A percentile compares a stretch with the other conserved stretches of the same genome.
Conservation (phyloP, 768 basidiomycete species). For the Collybia nuda region DNA sequence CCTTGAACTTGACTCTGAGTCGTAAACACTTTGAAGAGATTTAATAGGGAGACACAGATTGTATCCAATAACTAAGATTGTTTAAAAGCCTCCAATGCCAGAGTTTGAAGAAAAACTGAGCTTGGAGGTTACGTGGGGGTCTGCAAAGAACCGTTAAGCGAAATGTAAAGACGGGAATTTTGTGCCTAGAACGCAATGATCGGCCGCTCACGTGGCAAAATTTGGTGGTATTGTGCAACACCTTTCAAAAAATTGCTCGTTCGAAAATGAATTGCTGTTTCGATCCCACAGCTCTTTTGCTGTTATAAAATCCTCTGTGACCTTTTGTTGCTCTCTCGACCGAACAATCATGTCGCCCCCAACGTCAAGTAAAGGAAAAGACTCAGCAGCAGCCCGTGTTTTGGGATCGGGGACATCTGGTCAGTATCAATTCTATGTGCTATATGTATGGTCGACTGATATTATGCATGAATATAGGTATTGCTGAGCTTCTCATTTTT, state of each 20-base stretch:
- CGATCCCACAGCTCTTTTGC: conserved; percentile 12
- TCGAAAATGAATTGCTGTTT: conserved; percentile 2
- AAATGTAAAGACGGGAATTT: too few species aligned
- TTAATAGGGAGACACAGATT: too few species aligned
- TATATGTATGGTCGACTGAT: background rate
- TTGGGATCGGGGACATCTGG: conserved; percentile 93
- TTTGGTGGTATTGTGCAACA: conserved; percentile 10
- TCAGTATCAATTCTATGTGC: conserved; percentile 31
- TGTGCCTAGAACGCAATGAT: too few species aligned
- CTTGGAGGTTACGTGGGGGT: too few species aligned
- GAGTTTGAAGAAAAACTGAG: too few species aligned
- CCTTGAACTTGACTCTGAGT: too few species aligned
- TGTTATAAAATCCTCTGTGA: conserved; percentile 3
- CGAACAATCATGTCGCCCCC: conserved; percentile 39
- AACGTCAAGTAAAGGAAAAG: conserved; percentile 59
- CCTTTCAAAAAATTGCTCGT: conserved; percentile 3
- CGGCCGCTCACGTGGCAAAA: background rate
- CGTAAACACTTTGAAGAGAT: too few species aligned
- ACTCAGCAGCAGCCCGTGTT: conserved; percentile 88
- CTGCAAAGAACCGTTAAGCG: too few species aligned
- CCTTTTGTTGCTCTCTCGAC: conserved; percentile 6
- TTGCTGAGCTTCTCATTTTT: conserved; percentile 94
- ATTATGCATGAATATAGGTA: conserved; percentile 47
- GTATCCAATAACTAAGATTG: too few species aligned
- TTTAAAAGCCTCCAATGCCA: too few species aligned